Percentiles rank a stretch among this genome's conserved stretches.
Conservation (phyloP, 164 flowering plant species). For the Berberis thunbergii region DNA sequence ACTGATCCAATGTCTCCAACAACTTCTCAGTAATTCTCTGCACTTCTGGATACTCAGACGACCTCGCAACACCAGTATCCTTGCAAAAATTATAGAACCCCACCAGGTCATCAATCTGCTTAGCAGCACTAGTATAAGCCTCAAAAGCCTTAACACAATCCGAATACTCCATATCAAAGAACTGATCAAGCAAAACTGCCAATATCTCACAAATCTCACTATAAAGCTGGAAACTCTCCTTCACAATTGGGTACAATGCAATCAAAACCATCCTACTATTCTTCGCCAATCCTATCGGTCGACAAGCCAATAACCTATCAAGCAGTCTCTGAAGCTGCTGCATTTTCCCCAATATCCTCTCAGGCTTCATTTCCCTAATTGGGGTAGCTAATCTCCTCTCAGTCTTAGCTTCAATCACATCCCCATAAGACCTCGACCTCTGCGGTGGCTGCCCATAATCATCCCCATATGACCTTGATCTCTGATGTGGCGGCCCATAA, state of each 20-base stretch:
- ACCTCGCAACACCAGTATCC: constrained; percentile 60
- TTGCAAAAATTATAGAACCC: constrained; percentile 66
- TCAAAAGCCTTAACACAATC: constrained; percentile 57
- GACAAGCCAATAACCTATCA: constrained; percentile 53
- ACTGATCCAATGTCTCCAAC: constrained; percentile 39
- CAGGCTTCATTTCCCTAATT: constrained; percentile 50
- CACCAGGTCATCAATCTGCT: constrained; percentile 70
- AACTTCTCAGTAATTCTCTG: constrained; percentile 49
- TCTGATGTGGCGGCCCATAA: constrained; percentile 6
- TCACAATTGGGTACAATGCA: constrained; percentile 46
- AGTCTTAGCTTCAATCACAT: constrained; percentile 26
- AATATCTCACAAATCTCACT: constrained; percentile 48
- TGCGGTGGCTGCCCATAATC: constrained; percentile 8
- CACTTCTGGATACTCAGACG: constrained; percentile 63
- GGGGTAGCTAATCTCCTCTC: constrained; percentile 29
- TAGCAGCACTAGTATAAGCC: constrained; percentile 49
- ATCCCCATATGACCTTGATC: background rate
- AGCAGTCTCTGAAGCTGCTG: constrained; percentile 40
- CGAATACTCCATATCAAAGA: constrained; percentile 53
- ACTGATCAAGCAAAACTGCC: constrained; percentile 41
- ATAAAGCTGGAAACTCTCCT: constrained; percentile 68
- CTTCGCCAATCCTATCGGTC: constrained; percentile 53
- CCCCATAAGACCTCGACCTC: constrained; percentile 29
- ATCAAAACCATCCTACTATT: constrained; percentile 45
- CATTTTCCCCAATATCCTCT: constrained; percentile 45